Base-by-base conservation (phyloP, 805 yeast species). In the Metschnikowia similis region DNA sequence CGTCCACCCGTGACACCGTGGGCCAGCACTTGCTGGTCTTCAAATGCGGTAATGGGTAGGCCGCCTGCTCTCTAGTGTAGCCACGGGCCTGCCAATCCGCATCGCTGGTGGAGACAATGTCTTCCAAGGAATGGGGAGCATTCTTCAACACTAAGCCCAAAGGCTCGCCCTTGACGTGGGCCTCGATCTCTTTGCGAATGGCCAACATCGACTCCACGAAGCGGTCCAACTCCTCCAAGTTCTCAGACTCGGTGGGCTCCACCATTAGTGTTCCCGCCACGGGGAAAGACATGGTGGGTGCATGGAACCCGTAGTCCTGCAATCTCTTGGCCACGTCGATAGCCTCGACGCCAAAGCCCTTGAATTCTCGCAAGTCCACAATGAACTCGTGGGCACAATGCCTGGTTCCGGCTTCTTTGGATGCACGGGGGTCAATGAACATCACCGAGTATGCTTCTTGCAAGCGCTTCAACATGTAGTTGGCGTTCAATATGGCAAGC, bases 221-320 rank as follows among this genome's bases (percentile, higher is more conserved):
- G 62, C 97, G 80, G 69, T 94, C 92, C 54, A 94, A 76, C 71
- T 94, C 99, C 49, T 77, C 87, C 62, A 85, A 71, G 63, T 89
- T 83, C 72, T 94, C 99, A 16, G 94, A 85, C 72, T 94, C 99
- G 3, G 99, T 94, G 52, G 99, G 99, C 73, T 94, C 99, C 55
- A 94, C 83, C 99, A 94, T 94, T 60, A 94, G 78, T 2, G 99
- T 94, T 54, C 96, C 96, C 5, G 97, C 92, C 46, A 94, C 96
- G 8, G 99, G 99, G 88, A 94, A 94, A 2, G 98, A 94, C 88
- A 94, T 84, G 27, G 99, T 94, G 54, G 99, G 99, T 0, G 97
- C 97, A 70, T 94, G 99, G 82, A 94, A 94, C 0, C 98, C 97
- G 66, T 92, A 94, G 71, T 94, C 99, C 72, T 94, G 98, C 53